Conservation (phyloP, 2,329 filamentous ascomycete species). For the Emericellopsis atlantica region DNA sequence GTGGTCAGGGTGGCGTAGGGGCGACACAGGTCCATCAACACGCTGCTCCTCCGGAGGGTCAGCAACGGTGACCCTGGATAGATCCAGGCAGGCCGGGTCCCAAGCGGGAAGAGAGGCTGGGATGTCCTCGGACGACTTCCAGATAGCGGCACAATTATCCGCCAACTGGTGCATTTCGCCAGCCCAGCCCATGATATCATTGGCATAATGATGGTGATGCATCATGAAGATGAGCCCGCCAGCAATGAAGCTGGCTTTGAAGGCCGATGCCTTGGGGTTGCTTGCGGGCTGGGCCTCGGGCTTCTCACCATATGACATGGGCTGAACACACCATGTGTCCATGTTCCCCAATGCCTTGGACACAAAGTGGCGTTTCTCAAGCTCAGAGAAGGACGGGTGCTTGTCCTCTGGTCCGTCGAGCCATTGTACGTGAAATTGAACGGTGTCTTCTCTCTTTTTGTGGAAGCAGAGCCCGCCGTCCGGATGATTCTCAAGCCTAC, state of each 20-base stretch:
- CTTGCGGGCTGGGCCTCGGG: conserved; percentile 20
- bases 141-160: conserved; percentile 24
- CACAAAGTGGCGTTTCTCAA: too few relatives aligned
- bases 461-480: too few relatives aligned
- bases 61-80: conserved; percentile 17
- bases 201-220: conserved; percentile 27
- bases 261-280: conserved; percentile 20
- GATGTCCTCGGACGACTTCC: conserved; percentile 8
- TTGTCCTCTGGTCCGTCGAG: too few relatives aligned
- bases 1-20: conserved; percentile 15
- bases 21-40: conserved; percentile 16
- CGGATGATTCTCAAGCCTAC: too few relatives aligned
- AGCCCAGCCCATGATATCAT: conserved; percentile 28
- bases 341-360: conserved; percentile 18
- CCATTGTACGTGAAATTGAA: too few relatives aligned
- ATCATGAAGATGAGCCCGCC: conserved; percentile 27
- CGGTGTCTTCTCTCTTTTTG: too few relatives aligned
- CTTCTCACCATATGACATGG: conserved; percentile 25
- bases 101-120: conserved; percentile 14
- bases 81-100: conserved; percentile 20
- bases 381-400: too few relatives aligned
- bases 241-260: conserved; percentile 26
- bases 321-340: conserved; percentile 17
- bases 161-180: conserved; percentile 23
- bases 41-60: conserved; percentile 12